These are phyloP conservation scores for Ceratocystiopsis brevicomis DNA, from an alignment of 2,329 filamentous ascomycete genomes.

Conservation along the genomic window DNA sequence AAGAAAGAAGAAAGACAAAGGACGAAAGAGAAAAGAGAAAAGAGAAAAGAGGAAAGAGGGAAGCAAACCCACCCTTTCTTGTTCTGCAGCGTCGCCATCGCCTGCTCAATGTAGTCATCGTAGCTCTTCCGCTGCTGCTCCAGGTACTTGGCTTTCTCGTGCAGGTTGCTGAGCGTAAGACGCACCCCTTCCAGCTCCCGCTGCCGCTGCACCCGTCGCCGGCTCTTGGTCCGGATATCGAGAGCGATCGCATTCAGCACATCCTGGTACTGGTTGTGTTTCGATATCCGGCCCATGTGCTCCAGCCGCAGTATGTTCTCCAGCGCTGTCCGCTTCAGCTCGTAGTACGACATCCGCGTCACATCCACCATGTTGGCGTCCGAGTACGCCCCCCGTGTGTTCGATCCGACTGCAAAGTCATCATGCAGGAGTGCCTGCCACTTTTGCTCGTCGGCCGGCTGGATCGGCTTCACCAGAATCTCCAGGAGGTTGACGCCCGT, in stretches of 20 bases:
- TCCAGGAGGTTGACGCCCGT: conserved; percentile 83
- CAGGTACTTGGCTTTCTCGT: conserved; percentile 77
- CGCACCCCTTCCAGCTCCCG: conserved; percentile 74
- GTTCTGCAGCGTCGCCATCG: conserved; percentile 90
- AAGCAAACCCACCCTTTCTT: conserved; percentile 56
- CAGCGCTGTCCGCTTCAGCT: conserved; percentile 79
- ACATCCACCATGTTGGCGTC: conserved; percentile 77
- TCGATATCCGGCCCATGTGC: conserved; percentile 70
- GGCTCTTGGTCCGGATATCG: conserved; percentile 93
- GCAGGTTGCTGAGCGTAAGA: conserved; percentile 53
- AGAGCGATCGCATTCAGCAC: conserved; percentile 93
- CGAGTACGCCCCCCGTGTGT: conserved; percentile 71
- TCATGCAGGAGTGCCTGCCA: conserved; percentile 70
- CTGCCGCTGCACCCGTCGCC: conserved; percentile 75
- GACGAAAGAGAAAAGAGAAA: neutral
- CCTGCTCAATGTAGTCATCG: conserved; percentile 97
- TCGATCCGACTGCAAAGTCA: conserved; percentile 52
- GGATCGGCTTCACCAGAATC: conserved; percentile 80
- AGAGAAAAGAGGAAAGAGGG: conserved; percentile 8
- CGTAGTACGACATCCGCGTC: conserved; percentile 71
- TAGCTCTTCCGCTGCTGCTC: conserved; percentile 94
- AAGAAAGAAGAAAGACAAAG: conserved; percentile 10
- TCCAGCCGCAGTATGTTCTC: conserved; percentile 89
- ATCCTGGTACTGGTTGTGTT: conserved; percentile 86
- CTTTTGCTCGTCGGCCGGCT: conserved; percentile 68